phyloP scores from a whole-genome alignment of 257 asterid species.

The Ajuga chamaepitys region DNA sequence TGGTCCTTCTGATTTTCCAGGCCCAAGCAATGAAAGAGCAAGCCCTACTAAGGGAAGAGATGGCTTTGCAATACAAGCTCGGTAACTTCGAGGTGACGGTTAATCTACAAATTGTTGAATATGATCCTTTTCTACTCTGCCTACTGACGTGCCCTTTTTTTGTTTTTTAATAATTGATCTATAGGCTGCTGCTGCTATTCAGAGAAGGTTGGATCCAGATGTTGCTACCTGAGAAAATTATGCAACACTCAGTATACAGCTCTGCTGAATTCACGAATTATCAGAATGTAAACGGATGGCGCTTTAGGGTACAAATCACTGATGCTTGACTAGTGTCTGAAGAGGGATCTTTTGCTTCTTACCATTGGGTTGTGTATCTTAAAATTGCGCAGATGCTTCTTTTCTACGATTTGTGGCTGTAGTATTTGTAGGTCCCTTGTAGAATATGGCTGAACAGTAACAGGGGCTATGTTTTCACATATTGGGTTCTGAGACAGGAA shows the following conservation, averaged over 20 bases:
- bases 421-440: conserved; percentile 5
- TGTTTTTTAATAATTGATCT: background rate
- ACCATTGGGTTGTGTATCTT: background rate
- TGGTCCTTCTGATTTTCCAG: conserved; percentile 25
- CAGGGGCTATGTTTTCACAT: background rate
- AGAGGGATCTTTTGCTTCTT: background rate
- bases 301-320: background rate
- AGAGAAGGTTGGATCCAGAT: conserved; percentile 93
- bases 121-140: background rate
- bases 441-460: background rate
- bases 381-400: background rate
- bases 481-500: background rate
- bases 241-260: background rate
- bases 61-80: conserved; percentile 92
- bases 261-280: background rate
- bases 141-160: background rate
- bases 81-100: conserved; percentile 80
- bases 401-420: background rate
- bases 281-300: background rate
- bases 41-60: conserved; percentile 91
- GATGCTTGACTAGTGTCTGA: background rate
- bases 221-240: conserved; percentile 41
- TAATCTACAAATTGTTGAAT: background rate
- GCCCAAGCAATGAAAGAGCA: conserved; percentile 99
- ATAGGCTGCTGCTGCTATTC: conserved; percentile 98